Conservation (phyloP, 495 filamentous ascomycete species). For the Penicillium coprophilum region DNA sequence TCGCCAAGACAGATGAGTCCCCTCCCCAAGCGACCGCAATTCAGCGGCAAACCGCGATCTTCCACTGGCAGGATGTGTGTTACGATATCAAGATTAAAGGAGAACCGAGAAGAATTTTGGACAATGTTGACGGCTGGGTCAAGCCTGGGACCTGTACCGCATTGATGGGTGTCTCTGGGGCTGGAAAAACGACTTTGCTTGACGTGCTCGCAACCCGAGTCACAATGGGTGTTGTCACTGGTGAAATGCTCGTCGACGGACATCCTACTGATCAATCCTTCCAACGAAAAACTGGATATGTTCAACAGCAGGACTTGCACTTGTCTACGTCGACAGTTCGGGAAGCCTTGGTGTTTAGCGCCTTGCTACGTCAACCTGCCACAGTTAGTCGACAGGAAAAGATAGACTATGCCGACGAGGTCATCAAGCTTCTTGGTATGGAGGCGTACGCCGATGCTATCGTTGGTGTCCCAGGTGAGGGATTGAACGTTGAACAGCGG, state of each 20-base stretch:
- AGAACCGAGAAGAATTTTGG: background rate
- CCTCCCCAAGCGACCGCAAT: slow-evolving; percentile 48
- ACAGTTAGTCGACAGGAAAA: slow-evolving; percentile 40
- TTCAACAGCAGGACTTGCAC: slow-evolving; percentile 90
- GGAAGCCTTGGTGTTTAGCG: slow-evolving; percentile 77
- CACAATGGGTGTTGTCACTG: slow-evolving; percentile 48
- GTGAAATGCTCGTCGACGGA: slow-evolving; percentile 52
- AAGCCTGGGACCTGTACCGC: slow-evolving; percentile 49
- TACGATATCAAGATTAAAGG: background rate
- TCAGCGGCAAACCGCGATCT: background rate
- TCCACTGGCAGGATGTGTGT: slow-evolving; percentile 1
- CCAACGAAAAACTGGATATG: slow-evolving; percentile 86
- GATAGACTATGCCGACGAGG: background rate
- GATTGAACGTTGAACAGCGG: slow-evolving; percentile 82
- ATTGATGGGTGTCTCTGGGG: slow-evolving; percentile 59
- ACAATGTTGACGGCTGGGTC: slow-evolving; percentile 9
- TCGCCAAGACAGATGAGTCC: slow-evolving; percentile 43
- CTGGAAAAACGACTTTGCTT: slow-evolving; percentile 65
- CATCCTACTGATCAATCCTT: slow-evolving; percentile 62
- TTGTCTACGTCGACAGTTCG: slow-evolving; percentile 81
- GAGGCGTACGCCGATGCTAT: slow-evolving; percentile 2
- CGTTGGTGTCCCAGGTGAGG: slow-evolving; percentile 3
- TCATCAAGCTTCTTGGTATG: slow-evolving; percentile 2
- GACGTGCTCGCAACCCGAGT: slow-evolving; percentile 56
- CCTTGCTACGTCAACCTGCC: slow-evolving; percentile 75